phyloP scores from a whole-genome alignment of 768 basidiomycete genomes.

The Grammothele lineata region DNA sequence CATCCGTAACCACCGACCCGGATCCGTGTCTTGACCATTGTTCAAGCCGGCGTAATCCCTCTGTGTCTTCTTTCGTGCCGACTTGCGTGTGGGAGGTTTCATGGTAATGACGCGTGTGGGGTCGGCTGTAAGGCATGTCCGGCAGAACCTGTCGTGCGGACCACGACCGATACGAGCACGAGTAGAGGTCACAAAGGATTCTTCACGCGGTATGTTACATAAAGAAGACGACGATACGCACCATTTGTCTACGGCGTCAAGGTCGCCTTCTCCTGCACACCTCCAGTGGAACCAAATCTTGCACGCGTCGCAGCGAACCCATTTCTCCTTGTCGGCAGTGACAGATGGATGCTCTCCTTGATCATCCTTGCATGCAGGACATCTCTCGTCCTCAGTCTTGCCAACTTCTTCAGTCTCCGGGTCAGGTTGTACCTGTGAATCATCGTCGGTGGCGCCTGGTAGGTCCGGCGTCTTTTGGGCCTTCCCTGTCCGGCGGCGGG shows the following conservation, averaged over 20 bases:
- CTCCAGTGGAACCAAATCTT: conserved; percentile 84
- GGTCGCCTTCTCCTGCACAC: conserved; percentile 66
- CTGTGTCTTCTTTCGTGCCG: conserved; percentile 66
- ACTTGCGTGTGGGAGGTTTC: conserved; percentile 79
- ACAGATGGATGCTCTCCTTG: conserved; percentile 28
- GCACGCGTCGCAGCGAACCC: conserved; percentile 82
- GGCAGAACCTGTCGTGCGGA: conserved; percentile 57
- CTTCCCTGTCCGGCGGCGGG: conserved; percentile 34
- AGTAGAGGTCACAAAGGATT: neutral
- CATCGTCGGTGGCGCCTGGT: conserved; percentile 17
- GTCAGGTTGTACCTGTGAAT: conserved; percentile 3
- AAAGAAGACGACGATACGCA: conserved; percentile 31
- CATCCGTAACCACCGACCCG: conserved; percentile 63
- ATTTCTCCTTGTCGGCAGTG: conserved; percentile 59
- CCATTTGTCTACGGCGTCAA: conserved; percentile 77
- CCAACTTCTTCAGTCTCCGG: conserved; percentile 20
- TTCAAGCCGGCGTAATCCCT: conserved; percentile 80
- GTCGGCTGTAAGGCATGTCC: conserved; percentile 55
- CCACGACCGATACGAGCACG: neutral
- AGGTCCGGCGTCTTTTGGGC: conserved; percentile 30
- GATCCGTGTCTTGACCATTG: conserved; percentile 58
- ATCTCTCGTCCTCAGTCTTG: conserved; percentile 24
- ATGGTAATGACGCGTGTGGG: conserved; percentile 61
- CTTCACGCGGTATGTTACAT: conserved; percentile 4
- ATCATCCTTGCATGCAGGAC: conserved; percentile 48